These are phyloP conservation scores for Phytophthora citricola DNA, from an alignment of 352 stramenopile species.

Conservation along the genomic window DNA sequence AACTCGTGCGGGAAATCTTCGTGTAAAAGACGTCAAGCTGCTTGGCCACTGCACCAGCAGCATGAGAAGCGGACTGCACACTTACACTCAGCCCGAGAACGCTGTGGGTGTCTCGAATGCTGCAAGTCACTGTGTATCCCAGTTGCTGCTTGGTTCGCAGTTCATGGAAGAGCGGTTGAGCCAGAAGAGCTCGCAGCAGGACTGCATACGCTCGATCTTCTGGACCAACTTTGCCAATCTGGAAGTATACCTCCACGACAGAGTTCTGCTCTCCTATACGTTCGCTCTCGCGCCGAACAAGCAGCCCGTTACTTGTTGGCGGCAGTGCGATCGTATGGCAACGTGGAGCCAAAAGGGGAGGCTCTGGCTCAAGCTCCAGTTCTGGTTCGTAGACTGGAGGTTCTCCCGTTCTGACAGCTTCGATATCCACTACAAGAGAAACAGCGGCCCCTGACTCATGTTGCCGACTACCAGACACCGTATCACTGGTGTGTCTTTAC, in stretches of 20 bases:
- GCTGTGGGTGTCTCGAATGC: slow-evolving; percentile 73
- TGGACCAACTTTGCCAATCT: slow-evolving; percentile 64
- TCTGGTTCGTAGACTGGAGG: slow-evolving; percentile 18
- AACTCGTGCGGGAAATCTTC: slow-evolving; percentile 42
- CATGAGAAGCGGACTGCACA: slow-evolving; percentile 75
- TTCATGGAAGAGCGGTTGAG: slow-evolving; percentile 83
- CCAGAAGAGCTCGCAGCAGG: slow-evolving; percentile 81
- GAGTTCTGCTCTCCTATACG: slow-evolving; percentile 79
- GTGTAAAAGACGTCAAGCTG: slow-evolving; percentile 71
- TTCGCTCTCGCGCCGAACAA: slow-evolving; percentile 69
- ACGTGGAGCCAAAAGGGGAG: slow-evolving; percentile 34
- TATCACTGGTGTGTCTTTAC: slow-evolving; percentile 4
- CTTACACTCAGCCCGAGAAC: slow-evolving; percentile 76
- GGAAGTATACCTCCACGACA: slow-evolving; percentile 86
- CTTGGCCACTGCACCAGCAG: slow-evolving; percentile 61
- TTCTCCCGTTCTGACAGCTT: slow-evolving; percentile 22
- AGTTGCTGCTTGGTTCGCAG: slow-evolving; percentile 86
- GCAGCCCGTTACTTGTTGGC: slow-evolving; percentile 57
- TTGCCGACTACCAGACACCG: slow-evolving; percentile 73
- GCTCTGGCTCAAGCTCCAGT: slow-evolving; percentile 31
- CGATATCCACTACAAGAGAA: slow-evolving; percentile 45
- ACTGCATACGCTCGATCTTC: slow-evolving; percentile 66
- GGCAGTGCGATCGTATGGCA: slow-evolving; percentile 62
- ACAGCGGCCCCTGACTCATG: slow-evolving; percentile 45
- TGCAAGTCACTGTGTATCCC: slow-evolving; percentile 84